Evolutionary conservation across 495 filamentous ascomycete genomes (phyloP), one percentile per base, ranked within the genome.

Genomic region (Penicillium diatomitis): DNA sequence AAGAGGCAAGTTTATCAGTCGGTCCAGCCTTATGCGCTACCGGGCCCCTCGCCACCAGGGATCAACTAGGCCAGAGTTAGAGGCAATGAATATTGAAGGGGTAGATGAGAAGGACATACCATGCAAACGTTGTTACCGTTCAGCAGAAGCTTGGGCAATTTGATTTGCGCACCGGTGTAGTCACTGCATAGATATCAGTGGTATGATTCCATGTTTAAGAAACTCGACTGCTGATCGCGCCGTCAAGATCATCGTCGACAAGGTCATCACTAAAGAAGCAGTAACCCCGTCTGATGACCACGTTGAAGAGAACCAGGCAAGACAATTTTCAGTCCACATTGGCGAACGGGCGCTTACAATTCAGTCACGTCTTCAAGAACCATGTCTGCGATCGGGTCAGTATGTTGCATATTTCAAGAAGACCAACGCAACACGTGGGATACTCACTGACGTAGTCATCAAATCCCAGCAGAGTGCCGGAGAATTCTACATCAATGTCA

Each of bases 111-210:
- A 47, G 32, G 5, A 43, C 62, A 30, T 77, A 95, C 92, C 92
- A 98, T 98, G 86, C 92, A 97, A 48, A 98, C 86, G 59, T 97
- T 96, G 68, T 98, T 98, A 34, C 92, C 92, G 57, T 97, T 97
- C n/a, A 98, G 74, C 28, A 98, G 68, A 41, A 97, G 92, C 76
- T 96, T 96, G 11, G 87, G 78, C 12, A 96, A 81, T 67, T 95
- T 94, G 11, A 80, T 85, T 56, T 89, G 82, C 51, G 84, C 76
- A 51, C 90, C 92, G 10, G 81, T 82, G 67, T 91, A 95, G 68
- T 98, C 92, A 61, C 90, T 96, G 44, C n/a, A 20, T 44, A 31
- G 20, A 38, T n/a, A 41, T 67, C 61, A 69, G 59, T 2, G 20
- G 2, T 20, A 20, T 20, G 20, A 20, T 20, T 20, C 20, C 20